Percentiles rank a stretch among this genome's conserved stretches.
These are phyloP conservation scores for Malania oleifera DNA, from an alignment of 164 flowering plant species.

Conservation along the genomic window DNA sequence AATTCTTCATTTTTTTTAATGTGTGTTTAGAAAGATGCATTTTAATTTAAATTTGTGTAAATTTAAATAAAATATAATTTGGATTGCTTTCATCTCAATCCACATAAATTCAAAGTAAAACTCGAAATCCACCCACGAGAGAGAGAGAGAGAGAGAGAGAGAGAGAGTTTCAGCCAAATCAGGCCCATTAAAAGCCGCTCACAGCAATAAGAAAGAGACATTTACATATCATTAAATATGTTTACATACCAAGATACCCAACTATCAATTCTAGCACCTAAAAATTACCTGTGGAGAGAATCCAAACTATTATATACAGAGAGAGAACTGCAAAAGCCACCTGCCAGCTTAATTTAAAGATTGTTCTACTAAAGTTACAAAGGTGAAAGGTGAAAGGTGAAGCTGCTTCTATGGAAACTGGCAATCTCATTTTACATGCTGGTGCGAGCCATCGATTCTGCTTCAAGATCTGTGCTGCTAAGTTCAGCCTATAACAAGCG, in stretches of 20 bases:
- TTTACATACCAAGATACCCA: no score
- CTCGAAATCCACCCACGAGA: no score
- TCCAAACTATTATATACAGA: constrained; percentile 8
- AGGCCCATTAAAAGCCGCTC: no score
- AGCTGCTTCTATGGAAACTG: constrained; percentile 17
- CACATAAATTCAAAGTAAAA: no score
- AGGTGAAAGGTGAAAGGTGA: not conserved
- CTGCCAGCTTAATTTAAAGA: not conserved
- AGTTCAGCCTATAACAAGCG: constrained; percentile 46
- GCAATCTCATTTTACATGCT: constrained; percentile 28
- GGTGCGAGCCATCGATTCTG: constrained; percentile 13
- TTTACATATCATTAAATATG: constrained; percentile 10
- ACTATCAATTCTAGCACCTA: not conserved
- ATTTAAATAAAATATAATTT: no score
- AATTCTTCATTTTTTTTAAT: no score
- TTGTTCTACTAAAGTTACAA: not conserved
- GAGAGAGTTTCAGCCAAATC: no score
- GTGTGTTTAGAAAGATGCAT: no score
- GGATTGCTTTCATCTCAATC: no score
- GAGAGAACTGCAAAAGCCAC: not conserved
- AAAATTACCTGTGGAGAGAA: not conserved
- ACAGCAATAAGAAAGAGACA: not conserved
- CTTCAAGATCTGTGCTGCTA: constrained; percentile 17
- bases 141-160: no score
- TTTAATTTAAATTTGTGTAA: no score